Conservation (phyloP, 2,329 filamentous ascomycete species). For the Aspergillus novofumigatus region DNA sequence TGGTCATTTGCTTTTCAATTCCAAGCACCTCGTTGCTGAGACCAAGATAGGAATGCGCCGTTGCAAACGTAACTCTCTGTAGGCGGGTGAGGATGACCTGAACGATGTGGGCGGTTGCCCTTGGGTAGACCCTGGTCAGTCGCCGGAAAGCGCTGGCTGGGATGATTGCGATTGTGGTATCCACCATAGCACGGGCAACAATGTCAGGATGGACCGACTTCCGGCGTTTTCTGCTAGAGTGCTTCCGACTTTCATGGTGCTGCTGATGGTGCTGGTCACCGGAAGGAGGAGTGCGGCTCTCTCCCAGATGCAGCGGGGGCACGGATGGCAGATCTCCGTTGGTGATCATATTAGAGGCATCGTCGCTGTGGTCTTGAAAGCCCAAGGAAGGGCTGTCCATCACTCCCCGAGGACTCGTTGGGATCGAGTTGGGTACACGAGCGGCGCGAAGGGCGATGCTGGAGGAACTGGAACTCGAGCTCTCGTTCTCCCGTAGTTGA, state of each 20-base stretch:
- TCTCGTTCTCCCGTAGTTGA: constrained; percentile 65
- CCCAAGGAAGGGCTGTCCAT: constrained; percentile 25
- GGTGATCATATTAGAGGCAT: constrained; percentile 17
- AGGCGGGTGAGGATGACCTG: constrained; percentile 94
- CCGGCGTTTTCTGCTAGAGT: constrained; percentile 30
- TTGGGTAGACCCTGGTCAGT: constrained; percentile 88
- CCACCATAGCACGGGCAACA: constrained; percentile 89
- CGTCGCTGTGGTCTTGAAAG: constrained; percentile 17
- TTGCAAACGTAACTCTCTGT: constrained; percentile 89
- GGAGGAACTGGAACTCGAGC: constrained; percentile 41
- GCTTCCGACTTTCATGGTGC: constrained; percentile 21
- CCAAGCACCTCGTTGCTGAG: constrained; percentile 86
- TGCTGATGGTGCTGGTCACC: constrained; percentile 6
- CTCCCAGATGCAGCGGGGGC: constrained; percentile 71
- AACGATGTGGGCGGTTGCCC: constrained; percentile 94
- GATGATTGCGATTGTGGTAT: constrained; percentile 97
- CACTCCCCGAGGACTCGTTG: constrained; percentile 34
- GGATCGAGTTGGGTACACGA: constrained; percentile 35
- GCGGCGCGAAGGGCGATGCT: constrained; percentile 26
- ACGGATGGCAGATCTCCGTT: constrained; percentile 54
- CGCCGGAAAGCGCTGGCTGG: constrained; percentile 93
- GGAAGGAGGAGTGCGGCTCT: constrained; percentile 22
- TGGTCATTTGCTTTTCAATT: constrained; percentile 90
- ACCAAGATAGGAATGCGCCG: constrained; percentile 90
- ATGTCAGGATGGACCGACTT: constrained; percentile 94